Conservation (phyloP, 1,139 yeast genomes). For the Citeromyces hawaiiensis region DNA sequence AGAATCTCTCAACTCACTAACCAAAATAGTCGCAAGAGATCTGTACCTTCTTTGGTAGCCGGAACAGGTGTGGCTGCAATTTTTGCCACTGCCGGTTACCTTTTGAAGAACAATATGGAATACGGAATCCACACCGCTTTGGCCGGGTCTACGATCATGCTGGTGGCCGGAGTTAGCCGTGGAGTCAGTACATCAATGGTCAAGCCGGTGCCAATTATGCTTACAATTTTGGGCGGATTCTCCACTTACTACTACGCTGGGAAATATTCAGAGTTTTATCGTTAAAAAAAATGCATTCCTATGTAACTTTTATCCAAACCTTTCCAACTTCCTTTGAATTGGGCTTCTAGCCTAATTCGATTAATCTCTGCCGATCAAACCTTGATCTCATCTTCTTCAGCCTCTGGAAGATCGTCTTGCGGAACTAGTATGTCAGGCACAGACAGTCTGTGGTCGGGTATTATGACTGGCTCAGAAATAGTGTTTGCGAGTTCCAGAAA, state of each 20-base stretch:
- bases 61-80: constrained; percentile 59
- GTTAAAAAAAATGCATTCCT: constrained; percentile 1
- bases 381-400: neutral
- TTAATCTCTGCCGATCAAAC: neutral
- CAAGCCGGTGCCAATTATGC: constrained; percentile 65
- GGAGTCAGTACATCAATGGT: constrained; percentile 34
- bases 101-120: constrained; percentile 59
- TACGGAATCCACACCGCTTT: constrained; percentile 75
- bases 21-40: constrained; percentile 40
- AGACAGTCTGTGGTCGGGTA: constrained; percentile 10
- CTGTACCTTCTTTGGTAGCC: constrained; percentile 70
- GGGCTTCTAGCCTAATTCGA: too few species aligned
- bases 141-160: constrained; percentile 50
- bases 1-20: constrained; percentile 1
- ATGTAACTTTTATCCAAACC: neutral
- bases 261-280: constrained; percentile 59
- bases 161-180: constrained; percentile 60
- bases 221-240: constrained; percentile 51
- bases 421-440: neutral
- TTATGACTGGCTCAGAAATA: constrained; percentile 45
- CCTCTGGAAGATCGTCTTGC: neutral
- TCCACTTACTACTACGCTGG: constrained; percentile 58
- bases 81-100: constrained; percentile 70
- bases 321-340: neutral
- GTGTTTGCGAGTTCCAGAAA: constrained; percentile 45